A percentile compares a stretch with the other conserved stretches of the same genome.
Conservation (phyloP, 2,329 filamentous ascomycete genomes). For the Diplodia corticola region DNA sequence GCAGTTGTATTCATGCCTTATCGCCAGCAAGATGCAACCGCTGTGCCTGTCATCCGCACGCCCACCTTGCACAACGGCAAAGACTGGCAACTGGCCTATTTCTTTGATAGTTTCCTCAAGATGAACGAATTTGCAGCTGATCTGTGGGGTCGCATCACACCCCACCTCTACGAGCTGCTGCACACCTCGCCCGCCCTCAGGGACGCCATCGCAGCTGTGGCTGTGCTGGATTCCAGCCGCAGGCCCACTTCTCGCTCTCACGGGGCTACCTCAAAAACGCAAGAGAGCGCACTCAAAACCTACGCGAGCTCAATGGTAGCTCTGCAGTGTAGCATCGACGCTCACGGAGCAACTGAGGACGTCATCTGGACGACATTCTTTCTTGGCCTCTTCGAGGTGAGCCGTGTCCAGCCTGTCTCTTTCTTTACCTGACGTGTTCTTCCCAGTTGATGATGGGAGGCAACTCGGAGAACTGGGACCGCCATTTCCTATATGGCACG, state of each 20-base stretch:
- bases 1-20: background rate
- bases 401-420: background rate
- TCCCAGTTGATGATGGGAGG: conserved; percentile 5
- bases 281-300: background rate
- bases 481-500: conserved; percentile 13
- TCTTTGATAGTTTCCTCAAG: conserved; percentile 9
- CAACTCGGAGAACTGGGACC: background rate
- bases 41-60: background rate
- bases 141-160: background rate
- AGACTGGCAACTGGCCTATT: background rate
- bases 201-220: background rate
- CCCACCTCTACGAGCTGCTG: background rate
- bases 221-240: background rate
- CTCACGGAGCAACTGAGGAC: background rate
- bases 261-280: background rate
- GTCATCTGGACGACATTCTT: background rate
- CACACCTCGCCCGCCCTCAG: background rate
- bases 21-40: background rate
- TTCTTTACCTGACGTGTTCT: background rate
- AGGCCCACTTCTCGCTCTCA: background rate
- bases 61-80: background rate
- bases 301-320: background rate
- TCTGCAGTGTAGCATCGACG: background rate
- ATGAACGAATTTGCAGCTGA: conserved; percentile 2
- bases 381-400: background rate